Base-by-base conservation (phyloP, 202 grass and related monocot species). In the Digitaria exilis region DNA sequence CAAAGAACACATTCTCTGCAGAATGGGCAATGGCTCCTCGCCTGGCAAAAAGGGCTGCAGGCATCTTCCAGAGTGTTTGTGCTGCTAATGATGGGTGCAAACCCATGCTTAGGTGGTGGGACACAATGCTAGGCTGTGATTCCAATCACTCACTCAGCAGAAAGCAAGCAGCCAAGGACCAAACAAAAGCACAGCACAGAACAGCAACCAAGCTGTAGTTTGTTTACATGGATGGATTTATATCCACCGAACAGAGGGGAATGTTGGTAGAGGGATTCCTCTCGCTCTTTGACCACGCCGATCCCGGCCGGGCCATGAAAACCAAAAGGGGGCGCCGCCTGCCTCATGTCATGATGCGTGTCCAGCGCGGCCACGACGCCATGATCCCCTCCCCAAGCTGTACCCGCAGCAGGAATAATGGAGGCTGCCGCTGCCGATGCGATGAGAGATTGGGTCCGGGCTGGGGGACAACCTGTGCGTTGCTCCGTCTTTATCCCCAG, bases 341-440 rank as follows among this genome's bases (percentile, higher is more conserved):
- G 5, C 61, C n/a, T n/a, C n/a, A n/a, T n/a, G n/a, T 22, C 87
- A 85, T 64, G 50, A 69, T 71, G 71, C 59, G 24, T 86, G 59
- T 83, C 88, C 88, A 83, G 84, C 79, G 71, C 65, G 73, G 60
- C 84, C 81, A 75, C 77, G 77, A 80, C 49, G 77, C 67, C 83
- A 82, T 89, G 72, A 85, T 77, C 21, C 51, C 51, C 35, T 5
- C 34, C 26, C 28, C 30, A 51, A 39, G 22, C 15, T 32, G 43
- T 25, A 74, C 35, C 48, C 37, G 19, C 29, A 67, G 19, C 29
- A 67, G 24, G 73, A 71, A 31, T 68, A 74, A 67, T 79, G 58
- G 74, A 57, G 80, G 16, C 72, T 34, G 31, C 4, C 79, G 61
- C 11, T 15, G 45, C n/a, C 54, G 54, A 11, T 25, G 55, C 14